phyloP scores from a whole-genome alignment of 371 early-diverging fungal species.

The Circinella umbellata region DNA sequence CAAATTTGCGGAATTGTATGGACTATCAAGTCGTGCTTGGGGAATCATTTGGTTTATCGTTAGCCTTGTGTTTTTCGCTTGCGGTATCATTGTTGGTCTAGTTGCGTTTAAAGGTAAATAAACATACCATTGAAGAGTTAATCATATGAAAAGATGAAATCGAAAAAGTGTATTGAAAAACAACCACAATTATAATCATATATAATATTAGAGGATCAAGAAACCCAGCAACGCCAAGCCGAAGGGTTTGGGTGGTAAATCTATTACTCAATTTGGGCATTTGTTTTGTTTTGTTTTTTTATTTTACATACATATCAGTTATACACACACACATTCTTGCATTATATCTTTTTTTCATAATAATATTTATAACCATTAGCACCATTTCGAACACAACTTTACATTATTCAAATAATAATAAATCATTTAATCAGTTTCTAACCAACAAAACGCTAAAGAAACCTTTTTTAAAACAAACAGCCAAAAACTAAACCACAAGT shows the following conservation, averaged over 20 bases:
- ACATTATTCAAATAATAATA: too few species aligned
- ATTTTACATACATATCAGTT: neutral
- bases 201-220: neutral
- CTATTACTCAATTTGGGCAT: neutral
- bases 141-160: too few species aligned
- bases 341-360: neutral
- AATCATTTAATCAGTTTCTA: too few species aligned
- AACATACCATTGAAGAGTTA: too few species aligned
- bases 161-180: too few species aligned
- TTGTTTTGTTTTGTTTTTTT: neutral
- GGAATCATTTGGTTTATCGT: constrained; percentile 88
- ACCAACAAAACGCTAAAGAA: too few species aligned
- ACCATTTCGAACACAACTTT: too few species aligned
- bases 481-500: too few species aligned
- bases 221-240: neutral
- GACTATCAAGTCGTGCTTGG: constrained; percentile 77
- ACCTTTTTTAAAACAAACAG: too few species aligned
- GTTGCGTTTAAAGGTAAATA: constrained; percentile 68
- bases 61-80: constrained; percentile 73
- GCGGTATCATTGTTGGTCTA: constrained; percentile 74
- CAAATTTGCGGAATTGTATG: constrained; percentile 76
- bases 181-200: too few species aligned
- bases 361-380: too few species aligned
- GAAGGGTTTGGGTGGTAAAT: neutral
- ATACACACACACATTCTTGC: neutral